These are phyloP conservation scores for Sclerotinia sclerotiorum DNA, from an alignment of 2,329 filamentous ascomycete species.

Conservation along the genomic window DNA sequence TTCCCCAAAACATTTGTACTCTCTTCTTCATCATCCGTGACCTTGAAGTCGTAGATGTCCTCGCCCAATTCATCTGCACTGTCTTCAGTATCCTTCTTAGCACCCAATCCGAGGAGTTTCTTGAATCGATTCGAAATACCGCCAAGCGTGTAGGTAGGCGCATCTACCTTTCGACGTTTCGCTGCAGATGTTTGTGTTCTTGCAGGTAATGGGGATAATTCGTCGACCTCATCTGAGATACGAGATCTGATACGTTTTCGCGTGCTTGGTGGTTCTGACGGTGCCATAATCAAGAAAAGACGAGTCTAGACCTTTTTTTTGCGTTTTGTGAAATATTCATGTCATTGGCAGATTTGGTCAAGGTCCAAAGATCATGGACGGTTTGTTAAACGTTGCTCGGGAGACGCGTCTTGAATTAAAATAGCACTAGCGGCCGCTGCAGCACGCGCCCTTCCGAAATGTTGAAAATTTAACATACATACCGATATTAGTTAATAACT, in stretches of 20 bases:
- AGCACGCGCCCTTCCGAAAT: not conserved
- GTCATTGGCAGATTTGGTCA: slow-evolving; percentile 6
- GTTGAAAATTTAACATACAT: no score
- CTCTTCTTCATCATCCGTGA: slow-evolving; percentile 25
- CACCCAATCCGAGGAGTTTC: slow-evolving; percentile 15
- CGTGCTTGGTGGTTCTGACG: slow-evolving; percentile 15
- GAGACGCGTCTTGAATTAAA: slow-evolving; percentile 18
- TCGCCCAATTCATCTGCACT: slow-evolving; percentile 22
- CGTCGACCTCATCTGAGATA: slow-evolving; percentile 17
- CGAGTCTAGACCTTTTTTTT: not conserved
- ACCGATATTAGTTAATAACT: no score
- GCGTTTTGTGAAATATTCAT: not conserved
- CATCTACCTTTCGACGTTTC: slow-evolving; percentile 22
- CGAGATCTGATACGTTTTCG: slow-evolving; percentile 23
- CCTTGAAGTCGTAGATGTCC: slow-evolving; percentile 22
- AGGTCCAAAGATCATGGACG: not conserved
- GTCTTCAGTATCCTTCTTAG: slow-evolving; percentile 2
- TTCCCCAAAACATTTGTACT: slow-evolving; percentile 2
- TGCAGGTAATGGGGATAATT: slow-evolving; percentile 23
- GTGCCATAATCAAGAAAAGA: slow-evolving; percentile 8
- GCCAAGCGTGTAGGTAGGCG: slow-evolving; percentile 5
- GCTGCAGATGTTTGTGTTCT: slow-evolving; percentile 13
- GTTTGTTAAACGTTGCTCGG: slow-evolving; percentile 4
- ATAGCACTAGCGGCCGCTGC: slow-evolving; percentile 17
- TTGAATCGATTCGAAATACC: slow-evolving; percentile 8